Evolutionary conservation across 345 rosid genomes (phyloP).

Genomic region (Trapa incisa): DNA sequence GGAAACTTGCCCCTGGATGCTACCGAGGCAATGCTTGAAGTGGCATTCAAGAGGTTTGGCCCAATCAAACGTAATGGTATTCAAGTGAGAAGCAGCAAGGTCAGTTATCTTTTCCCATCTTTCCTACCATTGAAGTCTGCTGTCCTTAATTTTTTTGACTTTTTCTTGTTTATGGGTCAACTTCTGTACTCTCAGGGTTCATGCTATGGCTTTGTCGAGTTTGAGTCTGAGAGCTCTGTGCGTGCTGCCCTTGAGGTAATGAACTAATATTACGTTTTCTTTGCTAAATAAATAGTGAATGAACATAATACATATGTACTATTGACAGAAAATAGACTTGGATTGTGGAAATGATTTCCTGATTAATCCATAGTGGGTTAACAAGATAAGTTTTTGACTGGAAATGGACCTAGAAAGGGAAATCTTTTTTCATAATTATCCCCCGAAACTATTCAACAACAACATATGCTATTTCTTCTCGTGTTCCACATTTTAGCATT

Average conservation of each 20-base stretch:
- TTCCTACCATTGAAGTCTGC: not conserved
- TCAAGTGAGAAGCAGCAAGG: constrained; percentile 63
- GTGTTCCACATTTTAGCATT: not conserved
- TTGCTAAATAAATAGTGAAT: not conserved
- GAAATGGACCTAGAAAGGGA: not conserved
- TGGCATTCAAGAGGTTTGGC: constrained; percentile 34
- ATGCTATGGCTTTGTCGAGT: constrained; percentile 80
- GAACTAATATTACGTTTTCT: not conserved
- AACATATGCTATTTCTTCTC: not conserved
- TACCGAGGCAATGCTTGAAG: constrained; percentile 29
- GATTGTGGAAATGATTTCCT: no score
- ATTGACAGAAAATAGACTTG: not conserved
- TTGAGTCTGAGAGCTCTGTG: constrained; percentile 49
- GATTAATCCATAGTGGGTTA: no score
- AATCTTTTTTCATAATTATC: no score
- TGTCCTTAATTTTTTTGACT: not conserved
- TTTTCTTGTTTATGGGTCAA: not conserved
- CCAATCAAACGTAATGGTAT: constrained; percentile 40
- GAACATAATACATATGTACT: not conserved
- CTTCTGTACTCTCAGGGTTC: constrained; percentile 12
- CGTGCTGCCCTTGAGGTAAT: constrained; percentile 52
- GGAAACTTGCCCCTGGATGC: constrained; percentile 54
- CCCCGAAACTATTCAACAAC: no score
- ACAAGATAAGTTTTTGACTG: no score
- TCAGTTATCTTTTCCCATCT: constrained; percentile 6